These are phyloP conservation scores for Westerdykella ornata DNA, from an alignment of 2,329 filamentous ascomycete species.

Conservation along the genomic window DNA sequence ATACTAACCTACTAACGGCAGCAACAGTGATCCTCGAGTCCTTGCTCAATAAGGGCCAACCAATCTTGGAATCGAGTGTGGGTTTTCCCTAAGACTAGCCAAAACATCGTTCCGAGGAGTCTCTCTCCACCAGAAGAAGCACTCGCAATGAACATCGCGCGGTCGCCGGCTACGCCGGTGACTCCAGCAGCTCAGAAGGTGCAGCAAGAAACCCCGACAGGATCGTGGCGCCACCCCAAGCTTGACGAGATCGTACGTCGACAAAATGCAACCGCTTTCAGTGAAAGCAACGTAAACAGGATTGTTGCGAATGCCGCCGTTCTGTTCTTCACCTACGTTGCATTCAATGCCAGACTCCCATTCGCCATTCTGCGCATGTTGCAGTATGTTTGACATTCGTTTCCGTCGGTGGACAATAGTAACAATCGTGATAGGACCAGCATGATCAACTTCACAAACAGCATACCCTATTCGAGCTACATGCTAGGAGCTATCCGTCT, in stretches of 20 bases:
- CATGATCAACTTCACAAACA: conserved; percentile 31
- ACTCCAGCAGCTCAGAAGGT: conserved; percentile 22
- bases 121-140: neutral
- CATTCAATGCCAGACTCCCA: neutral
- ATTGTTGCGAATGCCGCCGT: conserved; percentile 62
- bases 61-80: too few relatives aligned
- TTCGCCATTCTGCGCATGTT: neutral
- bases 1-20: conserved; percentile 21
- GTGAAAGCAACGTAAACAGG: conserved; percentile 64
- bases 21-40: conserved; percentile 1
- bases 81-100: neutral
- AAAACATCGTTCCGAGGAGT: neutral
- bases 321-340: conserved; percentile 29
- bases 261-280: conserved; percentile 71
- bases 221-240: conserved; percentile 85
- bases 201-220: conserved; percentile 44
- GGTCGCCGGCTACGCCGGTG: conserved; percentile 11
- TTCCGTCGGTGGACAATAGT: neutral
- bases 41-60: neutral
- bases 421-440: conserved; percentile 14
- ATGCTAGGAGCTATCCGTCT: conserved; percentile 47
- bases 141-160: conserved; percentile 1
- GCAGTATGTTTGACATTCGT: neutral
- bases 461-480: conserved; percentile 35
- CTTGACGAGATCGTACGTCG: conserved; percentile 80